Percentiles rank a stretch among this genome's conserved stretches.
Conservation (phyloP, 768 basidiomycete species). For the Epithele typhae region DNA sequence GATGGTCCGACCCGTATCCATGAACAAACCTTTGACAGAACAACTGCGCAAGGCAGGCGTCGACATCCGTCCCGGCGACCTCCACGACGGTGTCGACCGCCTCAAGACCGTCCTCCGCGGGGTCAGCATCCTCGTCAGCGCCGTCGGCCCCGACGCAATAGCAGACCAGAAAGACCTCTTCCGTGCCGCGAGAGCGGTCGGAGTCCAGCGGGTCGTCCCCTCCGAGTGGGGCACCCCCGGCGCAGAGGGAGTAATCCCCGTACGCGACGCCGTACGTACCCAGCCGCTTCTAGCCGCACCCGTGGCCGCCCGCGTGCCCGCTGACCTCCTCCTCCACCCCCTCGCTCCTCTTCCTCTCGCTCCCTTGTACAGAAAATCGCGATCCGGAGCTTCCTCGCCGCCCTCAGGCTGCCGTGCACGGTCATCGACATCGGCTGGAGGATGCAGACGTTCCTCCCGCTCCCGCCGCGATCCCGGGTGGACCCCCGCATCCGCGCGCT, state of each 20-base stretch:
- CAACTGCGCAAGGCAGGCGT: slow-evolving; percentile 1
- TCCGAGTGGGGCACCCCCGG: slow-evolving; percentile 14
- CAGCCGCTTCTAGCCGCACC: too few species aligned
- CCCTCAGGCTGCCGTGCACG: slow-evolving; percentile 22
- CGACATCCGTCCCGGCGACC: slow-evolving; percentile 3
- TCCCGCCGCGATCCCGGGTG: too few species aligned
- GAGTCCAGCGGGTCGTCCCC: slow-evolving; percentile 16
- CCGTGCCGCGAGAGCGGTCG: slow-evolving; percentile 16
- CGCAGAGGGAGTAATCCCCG: slow-evolving; percentile 7
- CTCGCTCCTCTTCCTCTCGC: too few species aligned
- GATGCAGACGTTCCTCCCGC: background rate
- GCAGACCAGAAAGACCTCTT: slow-evolving; percentile 13
- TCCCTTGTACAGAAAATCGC: slow-evolving; percentile 24
- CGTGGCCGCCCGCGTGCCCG: too few species aligned
- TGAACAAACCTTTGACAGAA: slow-evolving; percentile 12
- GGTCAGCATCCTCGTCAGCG: slow-evolving; percentile 17
- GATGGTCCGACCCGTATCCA: slow-evolving; percentile 10
- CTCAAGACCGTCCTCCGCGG: slow-evolving; percentile 14
- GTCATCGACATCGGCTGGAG: slow-evolving; percentile 24
- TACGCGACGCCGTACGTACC: slow-evolving; percentile 8
- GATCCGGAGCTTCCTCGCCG: slow-evolving; percentile 22
- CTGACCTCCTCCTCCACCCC: too few species aligned
- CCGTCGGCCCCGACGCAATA: slow-evolving; percentile 3
- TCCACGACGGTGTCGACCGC: slow-evolving; percentile 6
- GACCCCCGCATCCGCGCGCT: too few species aligned